Conservation (phyloP, 345 rosid genomes). For the Eucalyptus erythrocorys region DNA sequence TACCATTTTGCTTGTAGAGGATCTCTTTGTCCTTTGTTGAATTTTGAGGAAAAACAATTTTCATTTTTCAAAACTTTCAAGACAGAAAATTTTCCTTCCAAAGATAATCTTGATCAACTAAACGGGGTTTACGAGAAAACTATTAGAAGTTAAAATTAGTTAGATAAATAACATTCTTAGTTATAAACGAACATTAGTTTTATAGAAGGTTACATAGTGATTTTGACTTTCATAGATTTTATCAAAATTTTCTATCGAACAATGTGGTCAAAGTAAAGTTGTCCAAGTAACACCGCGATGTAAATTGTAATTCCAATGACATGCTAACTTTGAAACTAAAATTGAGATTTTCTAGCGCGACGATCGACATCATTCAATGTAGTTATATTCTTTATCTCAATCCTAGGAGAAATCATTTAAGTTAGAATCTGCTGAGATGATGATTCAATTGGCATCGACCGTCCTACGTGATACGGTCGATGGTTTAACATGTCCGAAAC, state of each 20-base stretch:
- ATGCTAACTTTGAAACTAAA: neutral
- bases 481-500: neutral
- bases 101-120: neutral
- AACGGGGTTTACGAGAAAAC: neutral
- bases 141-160: neutral
- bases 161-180: neutral
- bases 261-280: neutral
- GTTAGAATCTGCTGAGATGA: fast-evolving
- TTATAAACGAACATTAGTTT: neutral
- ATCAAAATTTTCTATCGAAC: neutral
- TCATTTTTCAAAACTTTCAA: neutral
- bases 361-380: neutral
- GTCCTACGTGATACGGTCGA: fast-evolving
- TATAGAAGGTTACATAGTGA: neutral
- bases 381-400: neutral
- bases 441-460: fast-evolving
- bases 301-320: neutral
- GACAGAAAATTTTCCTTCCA: neutral
- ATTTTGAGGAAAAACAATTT: neutral
- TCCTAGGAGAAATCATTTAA: no score
- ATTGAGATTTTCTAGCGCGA: neutral
- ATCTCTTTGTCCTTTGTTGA: neutral
- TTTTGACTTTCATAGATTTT: neutral
- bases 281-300: neutral
- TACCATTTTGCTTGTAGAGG: neutral